Evolutionary conservation across 768 basidiomycete species (phyloP).

Genomic region (Termitomyces sp.): DNA sequence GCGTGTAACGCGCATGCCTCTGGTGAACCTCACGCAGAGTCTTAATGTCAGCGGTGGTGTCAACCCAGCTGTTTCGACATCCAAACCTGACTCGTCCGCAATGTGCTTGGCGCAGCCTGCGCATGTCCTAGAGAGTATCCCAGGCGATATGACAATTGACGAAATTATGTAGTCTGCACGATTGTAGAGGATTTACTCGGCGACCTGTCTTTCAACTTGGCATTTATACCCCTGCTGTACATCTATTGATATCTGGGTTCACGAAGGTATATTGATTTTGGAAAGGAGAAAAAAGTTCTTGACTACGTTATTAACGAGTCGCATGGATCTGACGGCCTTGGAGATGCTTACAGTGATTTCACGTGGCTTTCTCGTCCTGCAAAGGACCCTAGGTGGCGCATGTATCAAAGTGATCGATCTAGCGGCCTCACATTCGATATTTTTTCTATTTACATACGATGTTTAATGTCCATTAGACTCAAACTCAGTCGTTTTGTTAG

Average conservation of each 20-base stretch:
- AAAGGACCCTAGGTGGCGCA: too few relatives aligned
- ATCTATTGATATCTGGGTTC: background rate
- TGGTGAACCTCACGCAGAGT: constrained; percentile 38
- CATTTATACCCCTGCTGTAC: constrained; percentile 1
- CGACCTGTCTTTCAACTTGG: background rate
- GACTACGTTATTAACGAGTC: too few relatives aligned
- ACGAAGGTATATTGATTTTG: background rate
- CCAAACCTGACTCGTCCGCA: background rate
- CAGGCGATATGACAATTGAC: constrained; percentile 48
- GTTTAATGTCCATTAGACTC: too few relatives aligned
- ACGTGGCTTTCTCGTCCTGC: too few relatives aligned
- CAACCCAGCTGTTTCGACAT: background rate
- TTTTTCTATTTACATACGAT: too few relatives aligned
- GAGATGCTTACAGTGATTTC: too few relatives aligned
- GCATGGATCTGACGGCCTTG: background rate
- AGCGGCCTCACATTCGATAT: background rate
- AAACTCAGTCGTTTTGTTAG: too few relatives aligned
- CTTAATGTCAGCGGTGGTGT: constrained; percentile 17
- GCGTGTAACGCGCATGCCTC: constrained; percentile 40
- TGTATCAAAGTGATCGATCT: too few relatives aligned
- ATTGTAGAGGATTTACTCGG: background rate
- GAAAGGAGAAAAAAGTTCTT: background rate
- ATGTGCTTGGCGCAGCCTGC: constrained; percentile 11
- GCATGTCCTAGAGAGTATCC: constrained; percentile 23
- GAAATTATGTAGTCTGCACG: constrained; percentile 22